Percentiles rank a stretch among this genome's conserved stretches.
Evolutionary conservation across 108 stramenopile genomes (phyloP).

Genomic region (Skeletonema marinoi): DNA sequence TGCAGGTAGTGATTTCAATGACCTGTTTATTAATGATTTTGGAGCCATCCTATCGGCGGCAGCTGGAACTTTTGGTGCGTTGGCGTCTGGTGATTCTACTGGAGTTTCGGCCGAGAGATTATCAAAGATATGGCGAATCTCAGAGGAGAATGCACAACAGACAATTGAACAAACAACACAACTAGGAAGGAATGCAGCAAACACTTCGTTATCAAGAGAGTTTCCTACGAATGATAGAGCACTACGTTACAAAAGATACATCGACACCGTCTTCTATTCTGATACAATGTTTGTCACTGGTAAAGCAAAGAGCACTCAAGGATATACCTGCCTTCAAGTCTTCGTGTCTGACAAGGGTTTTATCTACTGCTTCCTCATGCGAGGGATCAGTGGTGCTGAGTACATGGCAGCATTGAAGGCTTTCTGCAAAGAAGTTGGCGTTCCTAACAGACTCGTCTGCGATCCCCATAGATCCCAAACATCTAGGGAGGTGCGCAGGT

Average conservation of each 20-base stretch:
- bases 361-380: conserved; percentile 25
- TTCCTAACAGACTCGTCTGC: conserved; percentile 30
- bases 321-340: conserved; percentile 19
- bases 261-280: conserved; percentile 28
- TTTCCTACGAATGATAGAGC: conserved; percentile 33
- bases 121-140: conserved; percentile 41
- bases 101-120: conserved; percentile 30
- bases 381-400: not conserved
- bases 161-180: conserved; percentile 30
- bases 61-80: conserved; percentile 2
- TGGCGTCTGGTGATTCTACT: not conserved
- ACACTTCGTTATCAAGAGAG: conserved; percentile 19
- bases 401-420: conserved; percentile 22
- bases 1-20: not conserved
- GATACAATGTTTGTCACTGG: conserved; percentile 39
- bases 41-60: conserved; percentile 1
- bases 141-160: conserved; percentile 4
- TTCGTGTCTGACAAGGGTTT: conserved; percentile 42
- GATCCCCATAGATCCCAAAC: conserved; percentile 29
- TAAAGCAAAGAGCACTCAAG: conserved; percentile 29
- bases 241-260: conserved; percentile 20
- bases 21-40: not conserved
- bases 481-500: not conserved
- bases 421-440: conserved; percentile 50
- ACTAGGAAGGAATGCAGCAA: not conserved